Base-by-base conservation (phyloP, 2,329 filamentous ascomycete species). In the Aspergillus ochraceus region DNA sequence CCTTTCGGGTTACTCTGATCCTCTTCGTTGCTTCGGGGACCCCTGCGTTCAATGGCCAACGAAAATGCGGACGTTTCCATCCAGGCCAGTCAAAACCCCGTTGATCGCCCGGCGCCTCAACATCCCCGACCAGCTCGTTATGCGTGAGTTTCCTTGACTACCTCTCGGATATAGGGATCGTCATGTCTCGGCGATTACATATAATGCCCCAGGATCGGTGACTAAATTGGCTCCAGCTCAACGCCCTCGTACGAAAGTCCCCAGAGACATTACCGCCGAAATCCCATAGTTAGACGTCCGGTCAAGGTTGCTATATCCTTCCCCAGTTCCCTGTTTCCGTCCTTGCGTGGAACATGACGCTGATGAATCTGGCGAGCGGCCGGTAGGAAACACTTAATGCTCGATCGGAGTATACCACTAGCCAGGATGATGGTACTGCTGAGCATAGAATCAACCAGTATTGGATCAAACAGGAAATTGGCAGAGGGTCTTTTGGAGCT, bases 391-490 rank as follows among this genome's bases (percentile, higher is more conserved):
- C 94, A 3, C 86, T 97, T 70, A 89, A 97, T 81, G 94, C 94
- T 57, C 88, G 87, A 60, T 93, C 92, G 30, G 88, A 95, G 72
- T 96, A 96, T 76, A 89, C 86, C 62, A 95, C 89, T 70, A 93
- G 92, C 74, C 89, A 94, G 68, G 83, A 89, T 66, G 92, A 97
- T 71, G 92, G 92, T 26, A 85, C 83, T 54, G 88, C 90, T 2
- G 88, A 96, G 71, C 91, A 96, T 72, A 86, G 88, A 59, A 94
- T 98, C 79, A 98, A 98, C 75, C 94, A 98, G 78, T 99, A 98
- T 75, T 83, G 90, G 59, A 95, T 99, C 71, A 88, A 90, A 75
- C 90, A 96, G 74, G 94, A 98, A 81, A 97, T 99, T 69, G 95
- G 95, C n/a, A 85, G 92, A 65, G 95, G 95, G 19, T 98, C 94